Evolutionary conservation across 1,139 yeast species (phyloP), one percentile per base, ranked within the genome.

Genomic region (Geotrichum siamense): DNA sequence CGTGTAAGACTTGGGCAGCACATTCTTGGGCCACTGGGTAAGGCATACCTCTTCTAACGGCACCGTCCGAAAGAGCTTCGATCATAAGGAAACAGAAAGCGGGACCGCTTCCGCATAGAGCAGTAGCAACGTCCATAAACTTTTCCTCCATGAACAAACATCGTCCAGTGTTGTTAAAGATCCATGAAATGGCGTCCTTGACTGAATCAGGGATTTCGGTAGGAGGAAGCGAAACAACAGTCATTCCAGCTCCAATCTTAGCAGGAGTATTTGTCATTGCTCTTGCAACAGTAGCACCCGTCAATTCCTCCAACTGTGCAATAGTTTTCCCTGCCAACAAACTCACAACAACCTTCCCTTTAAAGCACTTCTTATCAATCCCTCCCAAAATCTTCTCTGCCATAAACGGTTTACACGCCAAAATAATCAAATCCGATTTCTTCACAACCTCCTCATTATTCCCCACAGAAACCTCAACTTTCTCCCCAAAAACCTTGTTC

Each of bases 241-340:
- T 96, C 74, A 93, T 86, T 42, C 97, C 98, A 57, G 80, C 77
- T 5, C 96, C 96, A 62, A 68, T 64, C 48, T 81, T 83, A 34
- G 96, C 94, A 3, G 98, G 97, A 0, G 98, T 91, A 65, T 91
- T 91, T 48, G 98, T 91, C 95, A 93, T 89, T n/a, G 93, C 94
- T 53, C 94, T 77, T 39, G 94, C 86, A 38, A 89, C 79, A 39
- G 60, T 45, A 5, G 68, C 60, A 43, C 71, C 67, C 3, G 87
- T 69, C 59, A 74, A 75, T 2, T 65, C 61, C 25, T 66, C 59
- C 56, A 89, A 72, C 59, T 82, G 85, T 17, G 69, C 78, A 51
- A 87, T 78, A 20, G 95, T 85, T 72, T 87, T 83, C 16, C 98
- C 98, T 2, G 98, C 98, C 55, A 87, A 77, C 55, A 91, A 69